phyloP scores from a whole-genome alignment of 805 yeast genomes.

The Yarrowia sp. region DNA sequence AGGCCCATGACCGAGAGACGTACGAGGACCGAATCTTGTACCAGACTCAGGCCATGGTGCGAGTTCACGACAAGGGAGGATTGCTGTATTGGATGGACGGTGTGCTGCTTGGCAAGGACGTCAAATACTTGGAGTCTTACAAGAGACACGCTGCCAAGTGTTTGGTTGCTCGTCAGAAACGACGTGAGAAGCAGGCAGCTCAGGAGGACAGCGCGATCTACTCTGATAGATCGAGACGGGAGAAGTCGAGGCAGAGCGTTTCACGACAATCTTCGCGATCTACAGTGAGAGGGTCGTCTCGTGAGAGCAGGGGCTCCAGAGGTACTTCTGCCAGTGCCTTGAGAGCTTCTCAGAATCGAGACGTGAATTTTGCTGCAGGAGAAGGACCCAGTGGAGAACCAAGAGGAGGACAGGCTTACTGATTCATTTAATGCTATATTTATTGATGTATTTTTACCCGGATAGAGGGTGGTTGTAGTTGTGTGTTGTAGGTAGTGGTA shows the following conservation, averaged over 20 bases:
- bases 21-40: conserved; percentile 28
- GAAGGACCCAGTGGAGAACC: background rate
- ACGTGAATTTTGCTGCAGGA: no score
- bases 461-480: no score
- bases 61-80: conserved; percentile 14
- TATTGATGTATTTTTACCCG: background rate
- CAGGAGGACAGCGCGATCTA: no score
- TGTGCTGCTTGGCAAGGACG: conserved; percentile 12
- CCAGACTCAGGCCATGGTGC: conserved; percentile 31
- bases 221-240: no score
- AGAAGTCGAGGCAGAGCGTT: no score
- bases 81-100: conserved; percentile 24
- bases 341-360: no score
- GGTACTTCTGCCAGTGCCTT: no score
- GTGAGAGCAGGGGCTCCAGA: no score
- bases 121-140: conserved; percentile 10
- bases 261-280: no score
- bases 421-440: conserved; percentile 5
- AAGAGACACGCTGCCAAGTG: conserved; percentile 15
- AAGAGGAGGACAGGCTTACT: background rate
- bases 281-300: no score
- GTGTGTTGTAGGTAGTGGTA: no score
- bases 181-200: conserved; percentile 2
- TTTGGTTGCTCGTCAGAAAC: conserved; percentile 10
- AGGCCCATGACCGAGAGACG: conserved; percentile 6